phyloP scores from a whole-genome alignment of 345 rosid species.

The Gossypium longicalyx region DNA sequence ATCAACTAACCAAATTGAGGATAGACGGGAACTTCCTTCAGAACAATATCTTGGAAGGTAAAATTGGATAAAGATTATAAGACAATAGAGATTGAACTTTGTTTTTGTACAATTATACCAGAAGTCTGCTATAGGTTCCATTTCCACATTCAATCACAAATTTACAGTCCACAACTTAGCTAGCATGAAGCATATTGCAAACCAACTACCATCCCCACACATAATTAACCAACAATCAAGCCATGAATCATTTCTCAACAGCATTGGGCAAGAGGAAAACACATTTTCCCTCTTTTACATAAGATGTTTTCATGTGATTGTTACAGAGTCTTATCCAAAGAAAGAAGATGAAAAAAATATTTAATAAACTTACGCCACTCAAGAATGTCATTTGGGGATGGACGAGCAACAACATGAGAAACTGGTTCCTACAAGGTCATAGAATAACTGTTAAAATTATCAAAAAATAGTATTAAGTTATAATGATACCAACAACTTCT shows the following conservation, averaged over 20 bases:
- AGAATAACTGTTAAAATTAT: conserved; percentile 12
- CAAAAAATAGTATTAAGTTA: background rate
- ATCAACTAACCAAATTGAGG: background rate
- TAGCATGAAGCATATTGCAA: background rate
- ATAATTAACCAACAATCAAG: background rate
- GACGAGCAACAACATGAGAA: conserved; percentile 87
- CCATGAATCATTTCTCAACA: background rate
- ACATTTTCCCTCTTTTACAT: background rate
- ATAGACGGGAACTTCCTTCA: background rate
- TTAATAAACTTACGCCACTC: conserved; percentile 84
- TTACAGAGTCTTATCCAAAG: background rate
- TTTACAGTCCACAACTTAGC: background rate
- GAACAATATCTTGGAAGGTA: background rate
- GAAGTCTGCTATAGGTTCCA: background rate
- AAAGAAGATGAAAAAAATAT: conserved; percentile 2
- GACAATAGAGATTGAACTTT: background rate
- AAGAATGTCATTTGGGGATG: conserved; percentile 87
- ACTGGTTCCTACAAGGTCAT: conserved; percentile 76
- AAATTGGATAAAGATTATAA: background rate
- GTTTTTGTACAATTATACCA: background rate
- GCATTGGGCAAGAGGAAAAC: conserved; percentile 1
- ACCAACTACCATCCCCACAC: background rate
- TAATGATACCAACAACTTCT: background rate
- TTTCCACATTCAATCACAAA: background rate
- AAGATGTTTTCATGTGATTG: conserved; percentile 10